These are phyloP conservation scores for Backusella tuberculispora DNA, from an alignment of 192 early-diverging fungal species.

Conservation along the genomic window DNA sequence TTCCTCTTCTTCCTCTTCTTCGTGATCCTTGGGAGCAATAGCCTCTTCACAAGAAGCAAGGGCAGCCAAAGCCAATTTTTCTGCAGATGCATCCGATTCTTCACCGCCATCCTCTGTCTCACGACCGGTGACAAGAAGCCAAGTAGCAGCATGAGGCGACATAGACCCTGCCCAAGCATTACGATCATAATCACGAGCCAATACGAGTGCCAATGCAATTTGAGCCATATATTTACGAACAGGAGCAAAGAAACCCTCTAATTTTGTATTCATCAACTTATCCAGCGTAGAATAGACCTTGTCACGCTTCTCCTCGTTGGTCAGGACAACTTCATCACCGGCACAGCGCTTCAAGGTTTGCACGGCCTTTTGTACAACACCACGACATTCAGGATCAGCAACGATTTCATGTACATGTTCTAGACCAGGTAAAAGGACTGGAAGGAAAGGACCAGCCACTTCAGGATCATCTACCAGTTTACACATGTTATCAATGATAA, in stretches of 20 bases:
- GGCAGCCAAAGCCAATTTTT: conserved; percentile 54
- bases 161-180: conserved; percentile 66
- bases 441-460: conserved; percentile 79
- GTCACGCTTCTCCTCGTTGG: conserved; percentile 31
- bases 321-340: conserved; percentile 44
- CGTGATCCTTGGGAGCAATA: conserved; percentile 35
- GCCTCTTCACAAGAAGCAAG: conserved; percentile 50
- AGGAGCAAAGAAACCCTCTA: conserved; percentile 49
- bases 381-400: conserved; percentile 78
- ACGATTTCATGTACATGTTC: conserved; percentile 75
- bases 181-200: conserved; percentile 61
- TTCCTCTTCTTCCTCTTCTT: conserved; percentile 50
- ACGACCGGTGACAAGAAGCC: conserved; percentile 40
- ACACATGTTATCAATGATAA: conserved; percentile 92
- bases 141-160: conserved; percentile 55
- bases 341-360: conserved; percentile 66
- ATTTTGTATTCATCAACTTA: conserved; percentile 52
- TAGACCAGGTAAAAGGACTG: conserved; percentile 73
- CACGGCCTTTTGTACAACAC: conserved; percentile 65
- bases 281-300: conserved; percentile 57
- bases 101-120: background rate
- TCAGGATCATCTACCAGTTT: conserved; percentile 84
- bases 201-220: conserved; percentile 62
- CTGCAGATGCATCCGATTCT: conserved; percentile 50
- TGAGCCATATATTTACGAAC: conserved; percentile 64